Evolutionary conservation across 2,329 filamentous ascomycete genomes (phyloP), one percentile per base, ranked within the genome.

Genomic region (Diaporthe sp.): DNA sequence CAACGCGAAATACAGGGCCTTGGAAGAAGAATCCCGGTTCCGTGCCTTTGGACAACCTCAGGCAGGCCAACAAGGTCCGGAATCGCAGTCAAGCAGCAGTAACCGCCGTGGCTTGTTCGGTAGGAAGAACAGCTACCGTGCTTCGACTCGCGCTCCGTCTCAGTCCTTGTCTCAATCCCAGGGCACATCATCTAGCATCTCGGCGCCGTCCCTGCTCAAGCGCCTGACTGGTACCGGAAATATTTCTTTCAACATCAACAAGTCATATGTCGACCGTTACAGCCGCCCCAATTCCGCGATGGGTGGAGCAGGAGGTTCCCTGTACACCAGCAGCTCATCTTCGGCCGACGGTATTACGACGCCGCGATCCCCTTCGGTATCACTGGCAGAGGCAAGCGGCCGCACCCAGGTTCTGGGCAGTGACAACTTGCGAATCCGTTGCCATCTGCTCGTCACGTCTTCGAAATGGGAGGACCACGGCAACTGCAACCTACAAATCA

Each of bases 381-480:
- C 88, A 80, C 87, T 88, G 78, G 87, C 87, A 75, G 86, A 85
- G 77, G 86, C 87, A 79, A 86, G 84, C 77, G 86, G 86, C 8
- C 88, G 88, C 61, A 86, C 86, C 72, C 88, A 87, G 28, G 89
- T 92, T 28, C 84, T 92, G 31, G 94, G 93, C 72, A 92, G 95
- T 74, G 93, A 93, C 73, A 95, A 97, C 80, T 92, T 96, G 70
- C 96, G 96, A 79, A 94, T 98, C 79, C 90, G 95, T 49, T 90
- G 98, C 17, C 98, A 98, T 82, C 88, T 94, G 67, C 92, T 96
- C 68, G 93, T 95, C 76, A 88, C 90, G 1, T 88, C 91, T 17
- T 92, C 92, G 68, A 96, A 96, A 82, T 99, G 97, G 97, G 92
- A 95, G 77, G 96, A 98, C 82, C 92, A 96, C 86, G 96, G 97